phyloP scores from a whole-genome alignment of 2,329 filamentous ascomycete species.

The Penicillium sp. region DNA sequence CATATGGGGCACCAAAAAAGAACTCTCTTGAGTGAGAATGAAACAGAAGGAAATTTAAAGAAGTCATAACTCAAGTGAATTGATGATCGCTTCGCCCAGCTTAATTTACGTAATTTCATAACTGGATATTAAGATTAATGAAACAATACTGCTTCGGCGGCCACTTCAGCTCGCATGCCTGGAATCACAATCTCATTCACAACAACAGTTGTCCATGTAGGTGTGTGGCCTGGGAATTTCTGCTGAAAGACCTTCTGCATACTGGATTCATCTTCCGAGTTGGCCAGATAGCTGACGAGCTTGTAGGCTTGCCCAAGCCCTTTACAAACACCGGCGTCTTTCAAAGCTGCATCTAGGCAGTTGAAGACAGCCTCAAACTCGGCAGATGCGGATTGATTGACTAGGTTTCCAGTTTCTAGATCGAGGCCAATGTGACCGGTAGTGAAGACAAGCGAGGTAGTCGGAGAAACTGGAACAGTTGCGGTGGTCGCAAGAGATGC shows the following conservation, averaged over 20 bases:
- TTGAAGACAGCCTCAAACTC: constrained; percentile 21
- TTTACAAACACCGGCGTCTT: constrained; percentile 7
- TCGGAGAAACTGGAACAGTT: background rate
- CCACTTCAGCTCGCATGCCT: constrained; percentile 15
- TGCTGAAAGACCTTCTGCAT: background rate
- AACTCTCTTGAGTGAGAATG: too few relatives aligned
- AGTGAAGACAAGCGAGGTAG: background rate
- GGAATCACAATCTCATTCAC: constrained; percentile 1
- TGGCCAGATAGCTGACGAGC: background rate
- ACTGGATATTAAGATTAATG: background rate
- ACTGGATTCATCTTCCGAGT: background rate
- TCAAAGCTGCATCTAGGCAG: constrained; percentile 18
- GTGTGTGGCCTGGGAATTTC: constrained; percentile 8
- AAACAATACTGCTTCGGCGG: background rate
- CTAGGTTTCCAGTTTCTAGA: background rate
- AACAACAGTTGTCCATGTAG: constrained; percentile 12
- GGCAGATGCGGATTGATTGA: background rate
- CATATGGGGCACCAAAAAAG: too few relatives aligned
- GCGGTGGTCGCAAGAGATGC: constrained; percentile 15
- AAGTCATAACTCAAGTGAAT: too few relatives aligned
- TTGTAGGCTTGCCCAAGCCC: background rate
- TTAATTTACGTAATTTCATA: too few relatives aligned
- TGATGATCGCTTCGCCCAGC: too few relatives aligned
- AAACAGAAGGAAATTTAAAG: too few relatives aligned
- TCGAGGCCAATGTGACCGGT: background rate